Evolutionary conservation across 78 protist genomes (phyloP), one percentile per base, ranked within the genome.

Genomic region (Chrysochromulina parva): DNA sequence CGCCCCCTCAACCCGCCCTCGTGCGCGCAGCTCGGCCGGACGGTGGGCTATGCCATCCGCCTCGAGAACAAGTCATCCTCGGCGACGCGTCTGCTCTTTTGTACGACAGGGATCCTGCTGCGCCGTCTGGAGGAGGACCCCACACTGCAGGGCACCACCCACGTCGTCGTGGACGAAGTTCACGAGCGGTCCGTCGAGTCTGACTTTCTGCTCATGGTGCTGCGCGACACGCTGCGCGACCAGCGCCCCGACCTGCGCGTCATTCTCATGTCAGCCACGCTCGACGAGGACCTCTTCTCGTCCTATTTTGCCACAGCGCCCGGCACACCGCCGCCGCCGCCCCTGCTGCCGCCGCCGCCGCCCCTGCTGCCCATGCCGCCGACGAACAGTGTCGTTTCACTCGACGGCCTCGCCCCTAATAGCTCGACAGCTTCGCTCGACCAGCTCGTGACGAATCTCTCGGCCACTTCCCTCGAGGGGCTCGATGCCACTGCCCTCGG

Each of bases 201-300:
- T 54, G 98, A 97, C 66, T 90, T 97, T 28, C 91, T 96, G 55
- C 90, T 97, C 28, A 26, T 82, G 50, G 7, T 97, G 10, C 92
- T 96, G 57, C 52, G 54, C 10, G 38, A 38, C 38, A 55, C 66
- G 48, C 58, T 92, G n/a, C 20, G 94, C 24, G 20, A 0, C 52
- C 20, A 2, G 47, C 52, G 94, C n/a, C 48, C 48, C 13, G 81
- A 84, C n/a, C 71, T 84, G 11, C 91, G 92, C 47, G 87, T 96
- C n/a, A 22, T 97, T 5, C 88, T 97, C 62, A 96, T 95, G 97
- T 66, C 92, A 47, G 98, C 98, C n/a, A 96, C 97, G 7, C 54
- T 96, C n/a, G 95, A 96, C 92, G 94, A 96, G 24, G 85, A 91
- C 19, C 92, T 92, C 48, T 95, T 97, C 67, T 26, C 95, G 9